phyloP scores from a whole-genome alignment of 345 rosid genomes.

The Raphanus raphanistrum region DNA sequence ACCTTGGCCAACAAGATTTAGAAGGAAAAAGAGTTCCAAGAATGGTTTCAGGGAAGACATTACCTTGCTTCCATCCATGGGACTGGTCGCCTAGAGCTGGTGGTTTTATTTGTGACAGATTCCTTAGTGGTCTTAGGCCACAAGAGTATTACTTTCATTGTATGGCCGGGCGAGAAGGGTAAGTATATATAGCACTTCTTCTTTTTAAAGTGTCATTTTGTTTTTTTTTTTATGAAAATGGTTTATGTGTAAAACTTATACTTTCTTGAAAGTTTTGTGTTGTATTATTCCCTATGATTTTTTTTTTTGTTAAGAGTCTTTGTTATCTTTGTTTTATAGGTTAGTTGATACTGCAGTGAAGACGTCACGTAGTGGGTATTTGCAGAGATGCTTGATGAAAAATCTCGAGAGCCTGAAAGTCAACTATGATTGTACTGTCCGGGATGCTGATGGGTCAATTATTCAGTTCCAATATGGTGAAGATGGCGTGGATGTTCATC shows the following conservation, averaged over 20 bases:
- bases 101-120: conserved; percentile 91
- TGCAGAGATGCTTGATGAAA: conserved; percentile 95
- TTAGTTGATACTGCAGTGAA: conserved; percentile 98
- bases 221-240: neutral
- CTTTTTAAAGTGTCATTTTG: neutral
- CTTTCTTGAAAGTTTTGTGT: neutral
- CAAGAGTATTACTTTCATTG: conserved; percentile 99
- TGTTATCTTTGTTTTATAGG: conserved; percentile 44
- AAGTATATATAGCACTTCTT: conserved; percentile 10
- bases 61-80: conserved; percentile 95
- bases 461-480: conserved; percentile 94
- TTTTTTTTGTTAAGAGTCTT: neutral
- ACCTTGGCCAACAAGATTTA: conserved; percentile 95
- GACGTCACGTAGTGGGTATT: conserved; percentile 99
- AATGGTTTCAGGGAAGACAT: conserved; percentile 99
- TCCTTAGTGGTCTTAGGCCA: conserved; percentile 95
- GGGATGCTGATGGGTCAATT: conserved; percentile 93
- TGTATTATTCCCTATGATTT: neutral
- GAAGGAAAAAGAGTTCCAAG: conserved; percentile 98
- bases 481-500: conserved; percentile 96
- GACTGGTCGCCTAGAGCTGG: conserved; percentile 99
- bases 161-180: conserved; percentile 99
- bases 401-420: conserved; percentile 92
- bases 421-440: conserved; percentile 88
- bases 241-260: neutral